These are phyloP conservation scores for Acanthamoeba sp. DNA, from an alignment of 208 protist genomes.

Conservation along the genomic window DNA sequence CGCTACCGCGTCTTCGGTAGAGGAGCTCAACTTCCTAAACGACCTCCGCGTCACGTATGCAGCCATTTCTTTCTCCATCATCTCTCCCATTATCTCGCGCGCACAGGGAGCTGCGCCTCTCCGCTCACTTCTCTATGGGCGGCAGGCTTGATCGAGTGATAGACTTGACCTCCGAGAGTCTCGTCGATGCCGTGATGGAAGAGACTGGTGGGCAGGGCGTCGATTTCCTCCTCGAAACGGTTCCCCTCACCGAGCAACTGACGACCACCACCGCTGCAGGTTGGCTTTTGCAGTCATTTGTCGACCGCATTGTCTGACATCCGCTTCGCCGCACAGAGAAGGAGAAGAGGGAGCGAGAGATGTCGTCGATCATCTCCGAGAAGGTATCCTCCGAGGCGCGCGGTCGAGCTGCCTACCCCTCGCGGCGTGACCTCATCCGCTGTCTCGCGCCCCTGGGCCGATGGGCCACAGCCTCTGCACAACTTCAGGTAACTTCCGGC, in stretches of 20 bases:
- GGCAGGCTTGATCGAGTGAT: slow-evolving; percentile 21
- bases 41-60: slow-evolving; percentile 20
- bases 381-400: slow-evolving; percentile 16
- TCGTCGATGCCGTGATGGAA: slow-evolving; percentile 22
- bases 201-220: slow-evolving; percentile 54
- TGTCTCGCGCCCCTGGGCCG: slow-evolving; percentile 47
- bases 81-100: neutral
- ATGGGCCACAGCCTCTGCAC: slow-evolving; percentile 49
- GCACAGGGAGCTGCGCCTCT: neutral
- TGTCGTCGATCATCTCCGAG: slow-evolving; percentile 48
- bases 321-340: neutral
- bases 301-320: neutral
- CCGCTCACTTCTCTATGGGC: neutral
- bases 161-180: slow-evolving; percentile 14
- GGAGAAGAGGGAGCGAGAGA: slow-evolving; percentile 4
- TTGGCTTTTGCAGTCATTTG: neutral
- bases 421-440: neutral
- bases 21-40: slow-evolving; percentile 27
- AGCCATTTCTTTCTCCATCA: no score
- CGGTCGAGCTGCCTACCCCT: neutral
- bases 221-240: slow-evolving; percentile 37
- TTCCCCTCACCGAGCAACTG: neutral
- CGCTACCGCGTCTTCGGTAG: slow-evolving; percentile 14
- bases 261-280: neutral
- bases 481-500: neutral